Evolutionary conservation across 169 alveolate species (phyloP).

Genomic region (Eimeria acervulina): DNA sequence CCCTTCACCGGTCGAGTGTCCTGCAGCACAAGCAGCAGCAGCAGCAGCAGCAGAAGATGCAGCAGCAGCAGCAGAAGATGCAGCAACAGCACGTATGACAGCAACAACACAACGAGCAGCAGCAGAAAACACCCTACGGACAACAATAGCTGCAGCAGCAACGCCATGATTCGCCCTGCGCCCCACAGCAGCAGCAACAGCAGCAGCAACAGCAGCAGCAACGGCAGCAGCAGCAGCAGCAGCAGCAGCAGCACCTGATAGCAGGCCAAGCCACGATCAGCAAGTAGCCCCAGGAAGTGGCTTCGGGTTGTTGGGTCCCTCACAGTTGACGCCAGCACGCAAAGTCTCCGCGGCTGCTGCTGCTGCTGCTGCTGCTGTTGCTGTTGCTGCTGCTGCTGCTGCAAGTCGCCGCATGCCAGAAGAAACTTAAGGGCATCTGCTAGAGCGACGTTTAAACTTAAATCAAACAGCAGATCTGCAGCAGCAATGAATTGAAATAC

Average conservation of each 20-base stretch:
- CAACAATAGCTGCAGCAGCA: neutral
- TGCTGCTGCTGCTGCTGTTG: neutral
- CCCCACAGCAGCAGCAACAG: neutral
- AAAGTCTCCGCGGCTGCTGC: constrained; percentile 12
- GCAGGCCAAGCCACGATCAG: neutral
- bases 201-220: neutral
- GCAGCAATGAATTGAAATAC: neutral
- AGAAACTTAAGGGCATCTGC: constrained; percentile 20
- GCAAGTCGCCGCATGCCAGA: neutral
- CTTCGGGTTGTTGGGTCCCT: constrained; percentile 20
- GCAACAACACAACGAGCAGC: neutral
- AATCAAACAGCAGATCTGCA: constrained; percentile 30
- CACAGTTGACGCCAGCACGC: constrained; percentile 24
- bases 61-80: too few relatives aligned
- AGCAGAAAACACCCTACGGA: neutral
- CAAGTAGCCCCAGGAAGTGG: constrained; percentile 16
- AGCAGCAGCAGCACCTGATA: constrained; percentile 24
- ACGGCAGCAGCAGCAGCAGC: neutral
- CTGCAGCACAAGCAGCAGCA: too few relatives aligned
- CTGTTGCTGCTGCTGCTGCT: constrained; percentile 5
- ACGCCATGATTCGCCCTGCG: neutral
- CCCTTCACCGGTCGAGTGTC: neutral
- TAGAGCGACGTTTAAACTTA: neutral
- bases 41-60: too few relatives aligned
- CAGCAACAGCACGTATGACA: too few relatives aligned